Conservation (phyloP, 2,329 filamentous ascomycete species). For the Coccinonectria pachysandricola region DNA sequence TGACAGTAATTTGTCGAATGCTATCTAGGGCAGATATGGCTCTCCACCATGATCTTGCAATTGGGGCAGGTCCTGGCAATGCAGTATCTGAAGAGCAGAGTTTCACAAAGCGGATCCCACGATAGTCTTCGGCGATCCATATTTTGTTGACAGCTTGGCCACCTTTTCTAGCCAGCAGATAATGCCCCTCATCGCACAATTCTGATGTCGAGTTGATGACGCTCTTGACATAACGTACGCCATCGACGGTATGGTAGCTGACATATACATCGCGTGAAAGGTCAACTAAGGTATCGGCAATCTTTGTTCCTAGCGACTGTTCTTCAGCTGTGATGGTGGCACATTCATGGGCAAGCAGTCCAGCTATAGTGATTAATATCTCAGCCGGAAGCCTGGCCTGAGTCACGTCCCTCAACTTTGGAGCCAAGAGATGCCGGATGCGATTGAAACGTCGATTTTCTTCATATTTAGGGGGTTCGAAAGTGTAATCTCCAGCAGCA, state of each 20-base stretch:
- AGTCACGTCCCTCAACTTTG: slow-evolving; percentile 2
- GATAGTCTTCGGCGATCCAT: slow-evolving; percentile 7
- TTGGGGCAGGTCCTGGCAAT: slow-evolving; percentile 4
- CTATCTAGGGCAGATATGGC: slow-evolving; percentile 1
- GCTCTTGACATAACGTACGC: slow-evolving; percentile 5
- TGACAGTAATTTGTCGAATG: slow-evolving; percentile 1
- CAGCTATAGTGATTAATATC: slow-evolving; percentile 5
- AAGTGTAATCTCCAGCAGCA: slow-evolving; percentile 5
- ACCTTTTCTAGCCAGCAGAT: slow-evolving; percentile 1
- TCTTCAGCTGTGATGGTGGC: slow-evolving; percentile 4
- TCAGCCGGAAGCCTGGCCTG: slow-evolving; percentile 5
- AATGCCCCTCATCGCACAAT: background rate
- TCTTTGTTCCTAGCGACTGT: background rate
- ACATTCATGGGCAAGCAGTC: slow-evolving; percentile 7
- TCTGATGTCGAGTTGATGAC: slow-evolving; percentile 2
- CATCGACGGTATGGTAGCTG: slow-evolving; percentile 2
- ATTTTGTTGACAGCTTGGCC: slow-evolving; percentile 2
- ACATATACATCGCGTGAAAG: slow-evolving; percentile 3
- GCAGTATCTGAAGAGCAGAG: slow-evolving; percentile 2
- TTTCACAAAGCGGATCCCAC: slow-evolving; percentile 6
- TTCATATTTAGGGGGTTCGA: slow-evolving; percentile 3
- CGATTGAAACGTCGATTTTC: slow-evolving; percentile 1
- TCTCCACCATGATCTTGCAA: slow-evolving; percentile 6
- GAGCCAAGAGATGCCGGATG: slow-evolving; percentile 1
- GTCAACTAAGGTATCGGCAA: slow-evolving; percentile 1